A percentile compares a stretch with the other conserved stretches of the same genome.
phyloP scores from a whole-genome alignment of 306 rosid genomes.

The Fagus sylvatica region DNA sequence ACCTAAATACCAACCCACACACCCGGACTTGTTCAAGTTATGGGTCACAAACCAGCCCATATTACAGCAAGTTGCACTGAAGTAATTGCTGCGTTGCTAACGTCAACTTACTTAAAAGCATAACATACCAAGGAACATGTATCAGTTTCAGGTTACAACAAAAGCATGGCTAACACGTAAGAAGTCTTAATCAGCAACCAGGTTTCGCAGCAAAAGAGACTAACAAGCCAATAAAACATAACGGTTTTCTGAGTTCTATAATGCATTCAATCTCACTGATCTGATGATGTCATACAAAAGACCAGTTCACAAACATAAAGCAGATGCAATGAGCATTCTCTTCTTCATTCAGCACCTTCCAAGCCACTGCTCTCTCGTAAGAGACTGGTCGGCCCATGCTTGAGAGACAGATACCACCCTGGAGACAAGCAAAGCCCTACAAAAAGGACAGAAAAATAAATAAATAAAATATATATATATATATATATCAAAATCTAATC shows the following conservation, averaged over 20 bases:
- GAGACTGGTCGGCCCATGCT: slow-evolving; percentile 99
- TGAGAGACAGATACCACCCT: slow-evolving; percentile 94
- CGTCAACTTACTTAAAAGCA: background rate
- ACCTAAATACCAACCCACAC: background rate
- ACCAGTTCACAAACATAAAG: slow-evolving; percentile 97
- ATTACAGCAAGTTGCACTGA: background rate
- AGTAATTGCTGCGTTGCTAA: background rate
- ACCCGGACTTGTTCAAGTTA: background rate
- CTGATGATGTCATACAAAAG: slow-evolving; percentile 62
- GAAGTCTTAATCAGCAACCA: background rate
- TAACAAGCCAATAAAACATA: slow-evolving; percentile 10
- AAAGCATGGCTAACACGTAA: background rate
- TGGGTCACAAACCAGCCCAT: background rate
- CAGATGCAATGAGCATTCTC: slow-evolving; percentile 96
- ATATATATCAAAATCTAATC: slow-evolving; percentile 1
- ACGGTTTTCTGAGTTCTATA: background rate
- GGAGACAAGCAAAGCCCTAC: slow-evolving; percentile 95
- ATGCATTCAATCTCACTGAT: background rate
- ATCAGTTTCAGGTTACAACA: background rate
- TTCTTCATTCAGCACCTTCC: slow-evolving; percentile 99
- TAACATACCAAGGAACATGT: background rate
- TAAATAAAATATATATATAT: background rate
- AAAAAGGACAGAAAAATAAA: background rate
- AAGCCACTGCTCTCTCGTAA: slow-evolving; percentile 89
- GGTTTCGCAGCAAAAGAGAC: background rate